These are phyloP conservation scores for Penicillium verhagenii DNA, from an alignment of 495 filamentous ascomycete genomes.

Conservation along the genomic window DNA sequence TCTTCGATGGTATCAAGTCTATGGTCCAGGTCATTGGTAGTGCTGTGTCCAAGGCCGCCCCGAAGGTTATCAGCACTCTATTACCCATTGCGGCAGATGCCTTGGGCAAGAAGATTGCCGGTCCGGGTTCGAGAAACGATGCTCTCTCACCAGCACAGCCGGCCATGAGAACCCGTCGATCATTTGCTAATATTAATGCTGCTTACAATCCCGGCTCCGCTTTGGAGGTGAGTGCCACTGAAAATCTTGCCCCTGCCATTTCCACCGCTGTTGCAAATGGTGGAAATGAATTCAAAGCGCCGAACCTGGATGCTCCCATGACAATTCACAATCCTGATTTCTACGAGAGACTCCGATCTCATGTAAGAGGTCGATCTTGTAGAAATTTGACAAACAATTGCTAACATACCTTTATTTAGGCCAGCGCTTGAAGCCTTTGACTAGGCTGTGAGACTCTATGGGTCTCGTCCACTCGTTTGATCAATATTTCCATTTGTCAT, in stretches of 20 bases:
- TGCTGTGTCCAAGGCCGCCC: background rate
- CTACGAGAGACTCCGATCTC: background rate
- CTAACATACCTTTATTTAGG: background rate
- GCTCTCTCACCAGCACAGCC: background rate
- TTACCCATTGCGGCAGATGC: background rate
- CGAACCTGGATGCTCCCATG: background rate
- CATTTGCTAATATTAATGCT: background rate
- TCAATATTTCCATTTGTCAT: background rate
- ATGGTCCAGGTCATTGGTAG: background rate
- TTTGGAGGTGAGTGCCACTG: background rate
- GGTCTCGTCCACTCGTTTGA: background rate
- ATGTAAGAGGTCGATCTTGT: background rate
- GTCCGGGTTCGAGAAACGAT: background rate
- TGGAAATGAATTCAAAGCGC: background rate
- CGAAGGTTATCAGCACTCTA: background rate
- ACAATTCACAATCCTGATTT: background rate
- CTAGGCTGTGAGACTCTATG: background rate
- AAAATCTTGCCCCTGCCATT: background rate
- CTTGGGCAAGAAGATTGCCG: background rate
- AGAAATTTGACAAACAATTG: background rate
- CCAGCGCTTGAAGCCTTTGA: background rate
- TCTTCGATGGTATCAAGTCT: background rate
- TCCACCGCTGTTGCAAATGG: background rate
- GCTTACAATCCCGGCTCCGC: background rate
- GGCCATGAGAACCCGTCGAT: background rate